Conservation (phyloP, 345 rosid genomes). For the Limnanthes douglasii region DNA sequence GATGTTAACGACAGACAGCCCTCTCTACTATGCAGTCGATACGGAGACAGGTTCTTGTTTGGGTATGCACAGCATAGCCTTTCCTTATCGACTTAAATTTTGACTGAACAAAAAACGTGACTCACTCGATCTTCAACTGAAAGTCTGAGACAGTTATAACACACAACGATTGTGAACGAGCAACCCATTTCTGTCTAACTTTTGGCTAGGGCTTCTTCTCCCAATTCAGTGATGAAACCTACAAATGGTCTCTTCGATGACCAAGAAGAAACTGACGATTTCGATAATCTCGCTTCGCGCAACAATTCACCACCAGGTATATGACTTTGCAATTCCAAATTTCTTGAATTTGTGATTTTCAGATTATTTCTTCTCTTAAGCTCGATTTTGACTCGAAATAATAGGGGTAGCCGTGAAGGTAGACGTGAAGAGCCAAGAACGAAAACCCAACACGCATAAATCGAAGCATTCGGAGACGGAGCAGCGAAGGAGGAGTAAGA, state of each 20-base stretch:
- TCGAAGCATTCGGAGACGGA: constrained; percentile 87
- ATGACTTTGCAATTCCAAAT: not conserved
- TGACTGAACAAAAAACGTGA: too few species aligned
- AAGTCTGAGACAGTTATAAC: too few species aligned
- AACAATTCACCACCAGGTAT: constrained; percentile 32
- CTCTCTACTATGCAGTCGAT: too few species aligned
- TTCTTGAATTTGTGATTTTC: not conserved
- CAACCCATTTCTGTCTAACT: too few species aligned
- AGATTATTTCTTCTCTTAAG: not conserved
- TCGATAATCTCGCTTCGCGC: constrained; percentile 18
- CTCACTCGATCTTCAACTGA: too few species aligned
- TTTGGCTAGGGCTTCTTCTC: not conserved
- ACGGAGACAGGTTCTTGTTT: too few species aligned
- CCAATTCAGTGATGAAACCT: constrained; percentile 28
- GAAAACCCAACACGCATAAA: constrained; percentile 22
- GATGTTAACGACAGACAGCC: too few species aligned
- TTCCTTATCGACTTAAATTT: too few species aligned
- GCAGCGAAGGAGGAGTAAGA: constrained; percentile 78
- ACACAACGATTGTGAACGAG: too few species aligned
- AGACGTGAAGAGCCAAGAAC: too few species aligned
- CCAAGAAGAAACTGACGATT: constrained; percentile 37
- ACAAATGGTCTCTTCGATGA: constrained; percentile 26
- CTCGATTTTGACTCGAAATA: not conserved
- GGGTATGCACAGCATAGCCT: too few species aligned
- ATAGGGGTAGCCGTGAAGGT: constrained; percentile 22